Evolutionary conservation across 148 eudicot genomes (phyloP), one percentile per base, ranked within the genome.

Genomic region (Polygonum aviculare): DNA sequence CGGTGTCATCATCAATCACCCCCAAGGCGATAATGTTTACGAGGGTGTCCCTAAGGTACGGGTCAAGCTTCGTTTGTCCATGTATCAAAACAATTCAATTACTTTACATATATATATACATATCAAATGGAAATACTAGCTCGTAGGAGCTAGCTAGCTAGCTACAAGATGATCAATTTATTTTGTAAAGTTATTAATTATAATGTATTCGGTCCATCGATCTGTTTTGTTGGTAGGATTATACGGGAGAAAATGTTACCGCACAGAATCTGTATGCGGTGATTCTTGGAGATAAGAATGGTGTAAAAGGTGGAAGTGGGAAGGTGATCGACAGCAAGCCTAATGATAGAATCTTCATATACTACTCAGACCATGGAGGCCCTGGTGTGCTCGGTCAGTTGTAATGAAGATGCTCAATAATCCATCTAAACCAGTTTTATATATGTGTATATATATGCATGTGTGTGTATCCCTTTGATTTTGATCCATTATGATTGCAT

Each of bases 1-100:
- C 0, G 99, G 99, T 19, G 83, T 88, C 45, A 80, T 96, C 73
- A 96, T 96, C 69, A 96, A 96, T 79, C 89, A 82, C 55, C 98
- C 99, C 14, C 76, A 77, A 0, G 88, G 86, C 0, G 38, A 75
- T 31, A 78, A 86, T 76, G 88, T 86, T 38, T 86, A 86, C 63
- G 83, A 82, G 19, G 88, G 88, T 49, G 88, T 86, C 65, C 88
- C 86, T 21, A 85, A 85, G 88, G 88, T 85, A 40, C 31, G 4
- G 4, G 63, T 57, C 7, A 12, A 57, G 7, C 31, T 26, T 26
- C 31, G 31, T 26, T 26, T 39, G 41, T 39, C 7, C 7, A 7
- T 39, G 6, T 4, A 39, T 39, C 41, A 39, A 39, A 39, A 4
- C 41, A 39, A 39, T 39, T 39, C 41, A 39, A 39, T 26, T 26